Evolutionary conservation across 805 yeast genomes (phyloP), one percentile per base, ranked within the genome.

Genomic region (Candida gorgasii): DNA sequence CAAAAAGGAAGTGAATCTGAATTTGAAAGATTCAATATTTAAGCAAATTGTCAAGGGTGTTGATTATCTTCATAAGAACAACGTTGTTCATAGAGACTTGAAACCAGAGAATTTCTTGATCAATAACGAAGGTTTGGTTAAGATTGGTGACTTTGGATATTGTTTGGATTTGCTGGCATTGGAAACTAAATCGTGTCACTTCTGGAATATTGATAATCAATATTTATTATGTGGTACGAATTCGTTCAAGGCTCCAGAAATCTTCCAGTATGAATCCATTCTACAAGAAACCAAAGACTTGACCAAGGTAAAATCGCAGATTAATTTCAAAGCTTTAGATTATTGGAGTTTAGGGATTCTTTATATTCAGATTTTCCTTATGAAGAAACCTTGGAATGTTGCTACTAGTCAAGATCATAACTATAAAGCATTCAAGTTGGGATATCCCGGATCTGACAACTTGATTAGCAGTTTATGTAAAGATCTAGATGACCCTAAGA

Each of bases 161-260:
- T 70, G 77, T 11, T 42, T 75, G 11, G 65, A 72, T 48, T 51
- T 69, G 23, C 44, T 49, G n/a, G 52, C 48, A 16, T 2, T 40
- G 4, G 33, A 34, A 9, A 12, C 16, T 5, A 12, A 20, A 5
- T 23, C 32, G 2, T 50, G 52, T 13, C 44, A 53, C 9, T 48
- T 50, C 32, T 49, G 43, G 53, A 42, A 27, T 12, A 8, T 15
- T 8, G 47, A 48, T 15, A 46, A 46, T 19, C 27, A 36, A 5
- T 40, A 32, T 26, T 40, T 59, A 31, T 59, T 51, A 33, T 58
- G 75, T 47, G 84, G 84, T 2, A 78, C 84, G 1, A 64, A 64
- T 17, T 70, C 79, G 5, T 78, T 76, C 58, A 78, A 76, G 50
- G 74, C 82, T 0, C 84, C 84, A 0, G 83, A 78, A 50, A 46